Evolutionary conservation across 371 early-diverging fungal species (phyloP), one percentile per base, ranked within the genome.

Genomic region (Syncephalastrum contaminatum): DNA sequence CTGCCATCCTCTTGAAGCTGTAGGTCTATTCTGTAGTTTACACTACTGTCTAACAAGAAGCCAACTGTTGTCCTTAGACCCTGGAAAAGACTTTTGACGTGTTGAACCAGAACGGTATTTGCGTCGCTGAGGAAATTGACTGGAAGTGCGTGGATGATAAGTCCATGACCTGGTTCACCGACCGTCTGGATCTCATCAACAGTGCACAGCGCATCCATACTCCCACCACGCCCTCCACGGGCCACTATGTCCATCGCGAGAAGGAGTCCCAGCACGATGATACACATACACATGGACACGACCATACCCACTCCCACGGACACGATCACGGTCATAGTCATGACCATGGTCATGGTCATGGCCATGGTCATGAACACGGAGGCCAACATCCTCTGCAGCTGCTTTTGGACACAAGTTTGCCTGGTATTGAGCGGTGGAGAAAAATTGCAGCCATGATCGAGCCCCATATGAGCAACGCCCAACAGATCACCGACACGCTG

Each of bases 1-100:
- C n/a, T 55, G 56, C 16, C 48, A 55, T 19, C 48, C 46, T 13
- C 27, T 55, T 5, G 41, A 55, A 46, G 48, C 5, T 8, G 56
- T 47, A 55, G 12, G 8, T 30, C 4, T 18, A 12, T 18, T 6
- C 42, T 16, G 12, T n/a, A 6, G 1, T 2, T 42, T 19, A 20
- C 13, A 22, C 2, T 8, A 43, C 15, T 30, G 36, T 30, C 36
- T 8, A 30, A 30, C 36, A 30, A 30, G 36, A 5, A 30, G 5
- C 10, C 6, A 30, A 30, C 12, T 5, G 12, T 30, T 53, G 8
- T 42, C 24, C 24, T 0, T 55, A 55, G 56, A 47, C 56, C 0
- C 13, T 55, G 21, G 21, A 48, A 2, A 30, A 42, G n/a, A 22
- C 42, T 6, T 30, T 48, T 22, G 36, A 30, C 10, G 16, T 48